These are phyloP conservation scores for Metschnikowia kofuensis DNA, from an alignment of 805 yeast species.

Conservation along the genomic window DNA sequence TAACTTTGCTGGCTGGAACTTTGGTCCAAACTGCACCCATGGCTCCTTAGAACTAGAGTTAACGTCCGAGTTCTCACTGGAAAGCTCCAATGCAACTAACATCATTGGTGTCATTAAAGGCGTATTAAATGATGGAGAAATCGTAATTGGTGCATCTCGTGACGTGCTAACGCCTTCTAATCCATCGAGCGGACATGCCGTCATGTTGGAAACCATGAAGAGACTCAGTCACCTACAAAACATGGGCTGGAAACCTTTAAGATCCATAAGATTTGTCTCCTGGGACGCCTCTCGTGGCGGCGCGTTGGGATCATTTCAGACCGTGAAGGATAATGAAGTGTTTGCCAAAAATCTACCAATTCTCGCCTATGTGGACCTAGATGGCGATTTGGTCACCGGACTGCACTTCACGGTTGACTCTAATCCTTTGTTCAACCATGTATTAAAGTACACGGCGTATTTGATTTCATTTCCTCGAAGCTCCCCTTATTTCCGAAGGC, in stretches of 20 bases:
- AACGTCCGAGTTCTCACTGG: conserved; percentile 1
- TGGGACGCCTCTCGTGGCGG: conserved; percentile 41
- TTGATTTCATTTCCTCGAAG: conserved; percentile 31
- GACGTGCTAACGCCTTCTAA: conserved; percentile 36
- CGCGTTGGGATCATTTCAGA: conserved; percentile 28
- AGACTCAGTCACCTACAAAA: conserved; percentile 28
- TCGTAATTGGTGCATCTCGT: conserved; percentile 39
- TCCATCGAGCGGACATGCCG: conserved; percentile 39
- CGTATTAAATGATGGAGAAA: conserved; percentile 37
- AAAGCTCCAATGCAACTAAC: conserved; percentile 21
- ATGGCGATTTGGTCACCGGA: conserved; percentile 38
- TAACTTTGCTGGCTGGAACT: conserved; percentile 12
- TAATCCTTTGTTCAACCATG: conserved; percentile 34
- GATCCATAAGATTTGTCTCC: conserved; percentile 38
- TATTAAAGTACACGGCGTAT: conserved; percentile 27
- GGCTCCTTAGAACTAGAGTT: conserved; percentile 9
- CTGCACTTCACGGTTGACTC: conserved; percentile 33
- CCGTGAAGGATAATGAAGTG: conserved; percentile 19
- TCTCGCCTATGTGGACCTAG: conserved; percentile 37
- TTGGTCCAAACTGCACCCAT: conserved; percentile 9
- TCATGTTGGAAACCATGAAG: conserved; percentile 38
- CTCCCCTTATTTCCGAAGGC: conserved; percentile 19
- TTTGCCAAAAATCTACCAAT: conserved; percentile 25
- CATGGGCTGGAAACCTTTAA: conserved; percentile 42
- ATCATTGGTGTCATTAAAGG: conserved; percentile 34